Base-by-base conservation (phyloP, 176 grass and related monocot species). In the Oryza meyeriana region DNA sequence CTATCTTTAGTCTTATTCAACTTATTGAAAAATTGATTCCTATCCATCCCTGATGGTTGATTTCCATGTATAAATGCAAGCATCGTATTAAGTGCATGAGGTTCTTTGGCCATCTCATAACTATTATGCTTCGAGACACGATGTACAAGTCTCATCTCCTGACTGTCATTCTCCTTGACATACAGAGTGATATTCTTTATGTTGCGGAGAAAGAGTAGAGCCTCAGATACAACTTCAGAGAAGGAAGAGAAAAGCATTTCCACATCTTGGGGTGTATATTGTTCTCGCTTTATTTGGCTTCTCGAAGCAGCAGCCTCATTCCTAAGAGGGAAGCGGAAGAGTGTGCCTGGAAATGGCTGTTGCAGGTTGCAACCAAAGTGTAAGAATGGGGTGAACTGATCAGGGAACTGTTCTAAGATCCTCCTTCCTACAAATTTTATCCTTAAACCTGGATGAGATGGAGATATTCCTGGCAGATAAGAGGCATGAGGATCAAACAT, bases 251-350 rank as follows among this genome's bases (percentile, higher is more conserved):
- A 93, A 73, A 98, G 95, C 62, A 85, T 86, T 64, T 92, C 90
- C 67, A 98, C 95, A 86, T 98, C 90, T 74, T 93, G 88, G 26
- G 92, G 90, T 48, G 95, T 64, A 83, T 98, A 98, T 55, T 98
- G 87, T 87, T 98, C 95, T 52, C 86, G 86, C 82, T 94, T 98
- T 90, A 98, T 98, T 89, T 98, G 84, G 77, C 95, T 98, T 91
- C 95, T 94, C 63, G 79, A 87, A 93, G 95, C 95, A 89, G 88
- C 84, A 59, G 70, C 74, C 52, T 92, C 88, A 89, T 78, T 94
- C 81, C 95, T 94, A 61, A 98, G 95, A 81, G 95, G 95, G 77
- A 98, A 98, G 71, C 95, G 92, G 71, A 98, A 98, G 69, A 98
- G 85, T 28, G 92, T 98, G 52, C 95, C 95, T 76, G 92, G 95